Base-by-base conservation (phyloP, 108 stramenopile genomes). In the Phaeodactylum tricornutum region DNA sequence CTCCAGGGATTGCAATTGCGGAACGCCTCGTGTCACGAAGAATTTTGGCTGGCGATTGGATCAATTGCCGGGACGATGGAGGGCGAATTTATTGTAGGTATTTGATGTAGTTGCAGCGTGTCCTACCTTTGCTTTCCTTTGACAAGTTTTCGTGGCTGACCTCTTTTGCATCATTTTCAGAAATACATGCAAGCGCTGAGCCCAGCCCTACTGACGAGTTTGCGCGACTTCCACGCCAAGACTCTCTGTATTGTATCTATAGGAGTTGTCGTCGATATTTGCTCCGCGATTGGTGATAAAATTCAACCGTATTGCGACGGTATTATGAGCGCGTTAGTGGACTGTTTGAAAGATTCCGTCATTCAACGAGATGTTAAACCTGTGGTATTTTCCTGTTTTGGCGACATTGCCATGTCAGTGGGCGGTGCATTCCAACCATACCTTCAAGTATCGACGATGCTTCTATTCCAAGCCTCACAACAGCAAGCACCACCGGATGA, bases 331-430 rank as follows among this genome's bases (percentile, higher is more conserved):
- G 86, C 80, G 20, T 55, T 98, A 25, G 69, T 96, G 11, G 80
- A 92, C 19, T 67, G 75, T 8, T 64, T 98, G 19, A 86, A 88
- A 53, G 91, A 94, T 59, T 53, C 74, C 1, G 50, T 55, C 3
- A 63, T 96, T 29, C 83, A 95, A 55, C 72, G 95, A 25, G 67
- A 72, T 35, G 95, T 96, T 20, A 98, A 98, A 55, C 97, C 97
- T 30, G 90, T 81, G 28, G 94, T 98, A 2, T 61, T 98, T 29
- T 70, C 72, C 28, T 90, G 89, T 67, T 93, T 98, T 61, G 92
- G 95, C 15, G 97, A 96, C 59, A 88, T 98, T 54, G 94, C 94
- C 1, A 62, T 98, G 59, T 94, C 95, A 5, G 70, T 98, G 43
- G 77, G 73, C 19, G 88, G 74, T 1, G 79, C 78, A 4, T 98